Evolutionary conservation across 2,329 filamentous ascomycete species (phyloP), one percentile per base, ranked within the genome.

Genomic region (Colletotrichum lini): DNA sequence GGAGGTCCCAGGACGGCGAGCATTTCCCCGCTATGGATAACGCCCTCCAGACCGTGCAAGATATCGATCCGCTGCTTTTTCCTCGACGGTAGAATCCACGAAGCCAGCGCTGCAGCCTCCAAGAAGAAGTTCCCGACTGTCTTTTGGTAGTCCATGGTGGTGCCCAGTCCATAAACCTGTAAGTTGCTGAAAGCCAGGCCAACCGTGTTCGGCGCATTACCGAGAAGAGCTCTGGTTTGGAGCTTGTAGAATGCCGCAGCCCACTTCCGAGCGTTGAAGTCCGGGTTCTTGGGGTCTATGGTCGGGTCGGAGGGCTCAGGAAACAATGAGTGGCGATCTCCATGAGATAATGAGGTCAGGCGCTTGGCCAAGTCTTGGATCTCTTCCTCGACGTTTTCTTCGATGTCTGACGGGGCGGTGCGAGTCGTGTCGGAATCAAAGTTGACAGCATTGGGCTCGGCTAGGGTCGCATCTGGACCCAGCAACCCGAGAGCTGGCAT

Each of bases 1-100:
- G 89, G 88, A 60, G 86, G 87, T 15, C 88, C 88, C 3, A 90
- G 82, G 8, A 90, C 88, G 18, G 88, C 84, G 23, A 89, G 80
- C 84, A 90, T 87, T 80, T 90, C 88, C 18, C 88, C 88, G 42
- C 79, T 82, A 70, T 86, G 80, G 3, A 89, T 83, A 0, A 89
- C 64, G 18, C 87, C 87, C 65, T 89, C 86, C 40, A 87, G 80
- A 68, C 84, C 79, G 58, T 80, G 79, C 50, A 89, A 77, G 71
- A 89, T 89, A 64, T 89, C 83, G 72, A 86, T 83, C 52, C 73
- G 73, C 42, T 74, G 72, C 23, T 75, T 58, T 30, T 66, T 73
- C 7, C 67, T 74, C 2, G 63, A 65, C 0, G 79, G 78, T 12
- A 80, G 45, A 40, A 77, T 44, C 44, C 75, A 73, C 49, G 76